These are phyloP conservation scores for Chaetomium olivaceum DNA, from an alignment of 2,329 filamentous ascomycete genomes.

Conservation along the genomic window DNA sequence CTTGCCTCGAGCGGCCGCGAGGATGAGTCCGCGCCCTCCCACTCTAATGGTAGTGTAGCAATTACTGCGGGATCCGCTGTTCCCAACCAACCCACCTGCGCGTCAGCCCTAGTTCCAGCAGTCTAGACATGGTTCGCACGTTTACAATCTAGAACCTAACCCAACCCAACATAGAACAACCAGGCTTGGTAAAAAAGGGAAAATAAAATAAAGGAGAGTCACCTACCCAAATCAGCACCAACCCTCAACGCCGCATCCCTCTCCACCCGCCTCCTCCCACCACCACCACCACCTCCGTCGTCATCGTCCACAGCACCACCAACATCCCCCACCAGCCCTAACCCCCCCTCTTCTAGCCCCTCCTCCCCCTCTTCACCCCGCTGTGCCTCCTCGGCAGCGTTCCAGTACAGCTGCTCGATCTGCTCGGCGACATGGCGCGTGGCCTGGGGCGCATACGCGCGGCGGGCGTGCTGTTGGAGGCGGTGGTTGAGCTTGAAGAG, in stretches of 20 bases:
- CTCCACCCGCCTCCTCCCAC: neutral
- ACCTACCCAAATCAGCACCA: constrained; percentile 50
- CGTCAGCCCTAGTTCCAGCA: neutral
- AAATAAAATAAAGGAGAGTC: constrained; percentile 12
- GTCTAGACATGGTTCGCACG: too few species aligned
- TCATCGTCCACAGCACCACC: constrained; percentile 43
- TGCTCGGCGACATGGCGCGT: constrained; percentile 71
- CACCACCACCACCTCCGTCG: constrained; percentile 25
- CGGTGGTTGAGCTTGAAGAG: constrained; percentile 60
- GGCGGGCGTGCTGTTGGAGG: constrained; percentile 64
- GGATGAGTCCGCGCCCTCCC: constrained; percentile 40
- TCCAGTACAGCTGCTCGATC: constrained; percentile 65
- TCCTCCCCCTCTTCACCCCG: constrained; percentile 29
- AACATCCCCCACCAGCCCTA: too few species aligned
- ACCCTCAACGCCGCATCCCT: constrained; percentile 37
- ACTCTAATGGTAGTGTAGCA: constrained; percentile 48
- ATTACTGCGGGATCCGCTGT: constrained; percentile 48
- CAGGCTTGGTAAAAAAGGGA: too few species aligned
- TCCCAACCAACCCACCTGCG: neutral
- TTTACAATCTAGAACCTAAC: too few species aligned
- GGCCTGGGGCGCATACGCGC: constrained; percentile 68
- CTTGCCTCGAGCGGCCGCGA: constrained; percentile 42
- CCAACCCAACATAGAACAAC: neutral
- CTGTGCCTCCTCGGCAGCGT: constrained; percentile 37
- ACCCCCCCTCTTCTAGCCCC: constrained; percentile 29